Percentiles rank a stretch among this genome's conserved stretches.
phyloP scores from a whole-genome alignment of 805 yeast genomes.

The Kodamaea hsintzibuensis region DNA sequence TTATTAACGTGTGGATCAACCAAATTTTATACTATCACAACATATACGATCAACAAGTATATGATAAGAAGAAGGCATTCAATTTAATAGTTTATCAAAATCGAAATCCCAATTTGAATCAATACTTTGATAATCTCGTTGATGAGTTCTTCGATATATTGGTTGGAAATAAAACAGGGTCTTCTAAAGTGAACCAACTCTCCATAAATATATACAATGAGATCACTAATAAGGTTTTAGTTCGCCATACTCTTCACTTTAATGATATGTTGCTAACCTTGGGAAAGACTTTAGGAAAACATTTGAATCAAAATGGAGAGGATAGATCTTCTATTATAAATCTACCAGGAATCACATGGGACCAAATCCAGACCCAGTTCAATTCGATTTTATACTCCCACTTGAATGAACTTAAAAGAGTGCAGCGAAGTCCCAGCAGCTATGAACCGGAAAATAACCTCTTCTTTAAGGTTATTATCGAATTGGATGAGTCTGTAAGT shows the following conservation, averaged over 20 bases:
- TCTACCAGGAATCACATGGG: constrained; percentile 32
- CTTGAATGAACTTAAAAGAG: constrained; percentile 29
- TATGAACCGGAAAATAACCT: constrained; percentile 9
- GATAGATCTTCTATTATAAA: constrained; percentile 17
- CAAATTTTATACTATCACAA: constrained; percentile 53
- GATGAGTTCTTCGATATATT: constrained; percentile 20
- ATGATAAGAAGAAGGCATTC: constrained; percentile 42
- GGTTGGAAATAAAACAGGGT: constrained; percentile 7
- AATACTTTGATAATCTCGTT: constrained; percentile 43
- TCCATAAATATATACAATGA: constrained; percentile 39
- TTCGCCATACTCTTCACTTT: constrained; percentile 41
- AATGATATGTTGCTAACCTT: constrained; percentile 29
- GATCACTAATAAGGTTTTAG: constrained; percentile 28
- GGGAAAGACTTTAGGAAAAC: constrained; percentile 12
- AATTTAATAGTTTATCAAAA: constrained; percentile 42
- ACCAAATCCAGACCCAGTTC: constrained; percentile 32
- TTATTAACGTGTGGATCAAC: constrained; percentile 52
- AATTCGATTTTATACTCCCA: constrained; percentile 32
- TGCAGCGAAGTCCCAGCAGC: not conserved
- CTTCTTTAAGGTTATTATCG: constrained; percentile 28
- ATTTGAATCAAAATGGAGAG: not conserved
- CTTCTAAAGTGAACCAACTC: constrained; percentile 27
- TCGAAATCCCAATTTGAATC: constrained; percentile 48
- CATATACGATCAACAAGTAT: constrained; percentile 56
- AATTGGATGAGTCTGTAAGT: constrained; percentile 15